Evolutionary conservation across 2,329 filamentous ascomycete species (phyloP).

Genomic region (Teratosphaeriaceae sp.): DNA sequence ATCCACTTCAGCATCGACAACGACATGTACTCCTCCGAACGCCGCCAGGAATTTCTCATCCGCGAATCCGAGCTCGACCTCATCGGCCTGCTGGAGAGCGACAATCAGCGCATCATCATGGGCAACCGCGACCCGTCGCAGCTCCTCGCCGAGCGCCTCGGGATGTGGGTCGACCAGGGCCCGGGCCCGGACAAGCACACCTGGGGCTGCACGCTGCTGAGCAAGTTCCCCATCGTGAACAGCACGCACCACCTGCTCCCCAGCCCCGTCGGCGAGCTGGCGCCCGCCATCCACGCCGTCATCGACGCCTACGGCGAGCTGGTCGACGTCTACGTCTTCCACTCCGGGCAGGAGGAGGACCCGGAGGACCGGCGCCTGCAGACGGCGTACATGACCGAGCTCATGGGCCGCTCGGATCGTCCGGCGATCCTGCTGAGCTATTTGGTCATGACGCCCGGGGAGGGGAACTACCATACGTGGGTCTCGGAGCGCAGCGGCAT

Average conservation of each 20-base stretch:
- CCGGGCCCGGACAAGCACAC: constrained; percentile 99
- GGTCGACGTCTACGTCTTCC: constrained; percentile 95
- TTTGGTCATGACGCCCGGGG: constrained; percentile 78
- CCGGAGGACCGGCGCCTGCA: constrained; percentile 84
- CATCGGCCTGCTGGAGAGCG: constrained; percentile 86
- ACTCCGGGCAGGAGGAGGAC: constrained; percentile 97
- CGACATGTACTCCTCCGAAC: constrained; percentile 96
- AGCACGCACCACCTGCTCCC: constrained; percentile 94
- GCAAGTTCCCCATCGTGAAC: constrained; percentile 96
- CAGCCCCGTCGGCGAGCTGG: constrained; percentile 87
- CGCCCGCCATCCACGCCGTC: constrained; percentile 94
- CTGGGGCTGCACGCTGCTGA: constrained; percentile 87
- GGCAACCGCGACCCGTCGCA: constrained; percentile 96
- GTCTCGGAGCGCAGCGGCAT: constrained; percentile 82
- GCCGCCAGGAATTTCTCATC: constrained; percentile 66
- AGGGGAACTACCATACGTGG: constrained; percentile 97
- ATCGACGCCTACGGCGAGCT: constrained; percentile 84
- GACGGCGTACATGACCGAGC: constrained; percentile 72
- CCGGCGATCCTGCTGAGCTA: constrained; percentile 85
- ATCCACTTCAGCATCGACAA: constrained; percentile 98
- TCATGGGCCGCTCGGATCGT: constrained; percentile 79
- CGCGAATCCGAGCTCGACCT: constrained; percentile 95
- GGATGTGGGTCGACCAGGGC: constrained; percentile 98
- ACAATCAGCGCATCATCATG: constrained; percentile 98
- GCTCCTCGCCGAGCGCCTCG: constrained; percentile 88